phyloP scores from a whole-genome alignment of 768 basidiomycete species.

The Tephrocybe sp. region DNA sequence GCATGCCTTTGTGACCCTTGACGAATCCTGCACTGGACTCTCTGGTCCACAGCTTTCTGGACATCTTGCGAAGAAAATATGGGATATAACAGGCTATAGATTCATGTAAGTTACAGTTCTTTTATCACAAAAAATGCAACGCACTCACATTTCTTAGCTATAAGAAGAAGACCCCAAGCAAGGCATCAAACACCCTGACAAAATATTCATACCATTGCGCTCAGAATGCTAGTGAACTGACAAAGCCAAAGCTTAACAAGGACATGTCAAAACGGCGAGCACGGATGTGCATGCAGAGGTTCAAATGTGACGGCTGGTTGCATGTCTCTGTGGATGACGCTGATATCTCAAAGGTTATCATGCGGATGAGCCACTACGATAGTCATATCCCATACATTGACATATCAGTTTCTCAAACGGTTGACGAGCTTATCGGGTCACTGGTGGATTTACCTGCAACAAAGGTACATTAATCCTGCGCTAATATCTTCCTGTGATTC shows the following conservation, averaged over 20 bases:
- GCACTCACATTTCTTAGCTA: background rate
- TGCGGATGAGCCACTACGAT: slow-evolving; percentile 5
- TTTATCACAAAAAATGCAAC: background rate
- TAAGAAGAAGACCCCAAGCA: slow-evolving; percentile 3
- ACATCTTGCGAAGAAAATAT: background rate
- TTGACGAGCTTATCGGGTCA: slow-evolving; percentile 1
- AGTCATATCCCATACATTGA: slow-evolving; percentile 7
- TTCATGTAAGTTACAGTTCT: slow-evolving; percentile 4
- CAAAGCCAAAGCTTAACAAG: background rate
- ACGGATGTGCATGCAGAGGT: slow-evolving; percentile 13
- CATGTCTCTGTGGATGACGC: slow-evolving; percentile 8
- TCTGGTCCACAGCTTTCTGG: background rate
- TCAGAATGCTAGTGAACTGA: background rate
- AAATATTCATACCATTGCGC: background rate
- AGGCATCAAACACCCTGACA: background rate
- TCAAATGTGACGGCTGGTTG: slow-evolving; percentile 12
- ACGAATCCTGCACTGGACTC: background rate
- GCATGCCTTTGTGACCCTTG: slow-evolving; percentile 1
- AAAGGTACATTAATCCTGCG: background rate
- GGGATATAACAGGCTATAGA: slow-evolving; percentile 2
- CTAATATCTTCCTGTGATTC: background rate
- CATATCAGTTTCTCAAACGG: slow-evolving; percentile 4
- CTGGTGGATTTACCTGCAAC: slow-evolving; percentile 4
- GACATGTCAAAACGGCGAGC: slow-evolving; percentile 10
- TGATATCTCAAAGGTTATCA: background rate